Evolutionary conservation across 2,329 filamentous ascomycete genomes (phyloP).

Genomic region (Fusarium chuoi): DNA sequence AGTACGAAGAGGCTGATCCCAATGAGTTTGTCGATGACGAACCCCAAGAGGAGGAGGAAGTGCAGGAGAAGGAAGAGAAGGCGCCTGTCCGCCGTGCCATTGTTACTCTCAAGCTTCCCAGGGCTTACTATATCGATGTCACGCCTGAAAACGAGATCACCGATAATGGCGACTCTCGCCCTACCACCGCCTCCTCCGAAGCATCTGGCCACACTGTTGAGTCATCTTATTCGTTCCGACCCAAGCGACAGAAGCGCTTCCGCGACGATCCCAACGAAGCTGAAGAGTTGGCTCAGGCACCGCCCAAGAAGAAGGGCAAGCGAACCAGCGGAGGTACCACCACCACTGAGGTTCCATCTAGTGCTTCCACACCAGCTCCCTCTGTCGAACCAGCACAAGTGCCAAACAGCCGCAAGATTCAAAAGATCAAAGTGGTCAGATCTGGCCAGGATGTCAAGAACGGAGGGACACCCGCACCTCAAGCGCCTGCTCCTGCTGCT

Average conservation of each 20-base stretch:
- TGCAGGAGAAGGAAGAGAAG: slow-evolving; percentile 41
- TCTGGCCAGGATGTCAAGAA: slow-evolving; percentile 44
- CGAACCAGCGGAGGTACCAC: slow-evolving; percentile 33
- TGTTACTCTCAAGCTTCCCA: slow-evolving; percentile 54
- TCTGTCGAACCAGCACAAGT: slow-evolving; percentile 33
- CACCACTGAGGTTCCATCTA: slow-evolving; percentile 25
- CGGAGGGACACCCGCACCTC: slow-evolving; percentile 32
- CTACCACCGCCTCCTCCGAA: slow-evolving; percentile 64
- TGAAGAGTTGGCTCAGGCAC: slow-evolving; percentile 50
- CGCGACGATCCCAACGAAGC: slow-evolving; percentile 59
- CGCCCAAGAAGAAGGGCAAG: slow-evolving; percentile 53
- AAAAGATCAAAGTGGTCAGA: slow-evolving; percentile 54
- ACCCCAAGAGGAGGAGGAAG: slow-evolving; percentile 25
- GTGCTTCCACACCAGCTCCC: slow-evolving; percentile 32
- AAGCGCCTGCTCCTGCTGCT: slow-evolving; percentile 7
- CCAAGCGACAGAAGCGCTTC: slow-evolving; percentile 66
- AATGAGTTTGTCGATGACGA: slow-evolving; percentile 46
- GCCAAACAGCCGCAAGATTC: slow-evolving; percentile 46
- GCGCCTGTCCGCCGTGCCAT: slow-evolving; percentile 46
- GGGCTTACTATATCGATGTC: slow-evolving; percentile 52
- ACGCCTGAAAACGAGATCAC: slow-evolving; percentile 51
- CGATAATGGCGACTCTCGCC: slow-evolving; percentile 60
- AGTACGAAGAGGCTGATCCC: slow-evolving; percentile 45
- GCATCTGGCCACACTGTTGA: slow-evolving; percentile 60
- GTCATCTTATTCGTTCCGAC: slow-evolving; percentile 64